Conservation (phyloP, 495 filamentous ascomycete species). For the Penicillium maclennaniae region DNA sequence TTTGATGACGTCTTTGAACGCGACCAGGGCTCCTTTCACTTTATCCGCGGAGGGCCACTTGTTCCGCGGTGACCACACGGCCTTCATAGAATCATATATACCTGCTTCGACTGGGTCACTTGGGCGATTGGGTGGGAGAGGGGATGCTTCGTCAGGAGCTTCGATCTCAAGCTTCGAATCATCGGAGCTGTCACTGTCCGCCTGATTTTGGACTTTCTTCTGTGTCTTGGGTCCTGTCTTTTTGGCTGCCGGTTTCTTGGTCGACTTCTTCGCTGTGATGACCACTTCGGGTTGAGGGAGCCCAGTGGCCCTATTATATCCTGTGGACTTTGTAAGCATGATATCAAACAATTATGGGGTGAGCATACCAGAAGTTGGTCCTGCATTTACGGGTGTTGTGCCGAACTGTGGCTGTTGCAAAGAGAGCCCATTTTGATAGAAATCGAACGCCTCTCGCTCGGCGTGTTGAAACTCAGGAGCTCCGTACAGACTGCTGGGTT, state of each 20-base stretch:
- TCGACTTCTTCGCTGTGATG: slow-evolving; percentile 6
- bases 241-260: slow-evolving; percentile 21
- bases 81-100: slow-evolving; percentile 60
- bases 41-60: slow-evolving; percentile 40
- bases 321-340: neutral
- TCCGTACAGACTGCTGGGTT: slow-evolving; percentile 30
- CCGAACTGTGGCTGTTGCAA: slow-evolving; percentile 13
- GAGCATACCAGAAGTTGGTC: neutral
- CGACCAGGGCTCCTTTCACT: slow-evolving; percentile 49
- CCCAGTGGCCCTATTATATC: neutral
- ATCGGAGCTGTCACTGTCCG: slow-evolving; percentile 48
- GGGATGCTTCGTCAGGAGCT: slow-evolving; percentile 45
- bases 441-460: too few relatives aligned
- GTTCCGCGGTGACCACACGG: slow-evolving; percentile 61
- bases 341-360: neutral
- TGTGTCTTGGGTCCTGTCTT: slow-evolving; percentile 21
- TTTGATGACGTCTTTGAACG: slow-evolving; percentile 61
- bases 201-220: slow-evolving; percentile 32
- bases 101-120: slow-evolving; percentile 51
- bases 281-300: slow-evolving; percentile 8
- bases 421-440: slow-evolving; percentile 29
- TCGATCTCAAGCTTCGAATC: slow-evolving; percentile 48
- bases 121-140: slow-evolving; percentile 49
- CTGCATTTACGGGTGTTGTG: neutral
- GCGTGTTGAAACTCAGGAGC: slow-evolving; percentile 8